Conservation (phyloP, 495 filamentous ascomycete species). For the Penicillium bovifimosum region DNA sequence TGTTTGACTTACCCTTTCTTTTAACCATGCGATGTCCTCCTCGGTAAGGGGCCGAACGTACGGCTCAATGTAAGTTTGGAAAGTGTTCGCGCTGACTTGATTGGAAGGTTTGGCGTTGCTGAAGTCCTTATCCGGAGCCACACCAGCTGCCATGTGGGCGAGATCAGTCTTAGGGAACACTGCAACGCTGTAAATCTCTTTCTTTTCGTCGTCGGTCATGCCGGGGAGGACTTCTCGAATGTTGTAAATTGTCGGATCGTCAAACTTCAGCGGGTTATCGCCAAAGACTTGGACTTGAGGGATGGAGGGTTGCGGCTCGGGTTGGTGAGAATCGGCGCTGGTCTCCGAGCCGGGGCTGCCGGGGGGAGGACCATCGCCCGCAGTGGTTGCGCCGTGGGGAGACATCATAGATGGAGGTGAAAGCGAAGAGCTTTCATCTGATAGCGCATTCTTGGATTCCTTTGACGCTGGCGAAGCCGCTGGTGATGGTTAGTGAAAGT, state of each 20-base stretch:
- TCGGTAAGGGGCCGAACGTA: slow-evolving; percentile 87
- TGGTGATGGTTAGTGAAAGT: slow-evolving; percentile 16
- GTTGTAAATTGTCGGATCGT: slow-evolving; percentile 92
- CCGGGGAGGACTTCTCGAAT: slow-evolving; percentile 67
- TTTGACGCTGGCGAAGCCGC: slow-evolving; percentile 44
- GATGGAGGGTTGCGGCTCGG: slow-evolving; percentile 67
- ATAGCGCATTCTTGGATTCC: slow-evolving; percentile 48
- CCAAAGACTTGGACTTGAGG: slow-evolving; percentile 80
- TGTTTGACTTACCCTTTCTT: slow-evolving; percentile 57
- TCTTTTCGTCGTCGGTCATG: slow-evolving; percentile 77
- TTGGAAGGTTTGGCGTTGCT: slow-evolving; percentile 89
- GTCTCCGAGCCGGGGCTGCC: slow-evolving; percentile 52
- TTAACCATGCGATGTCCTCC: slow-evolving; percentile 90
- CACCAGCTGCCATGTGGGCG: slow-evolving; percentile 76
- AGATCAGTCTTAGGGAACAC: slow-evolving; percentile 77
- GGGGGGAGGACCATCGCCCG: slow-evolving; percentile 36
- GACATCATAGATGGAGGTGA: slow-evolving; percentile 51
- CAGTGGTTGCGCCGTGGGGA: slow-evolving; percentile 47
- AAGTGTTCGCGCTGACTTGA: slow-evolving; percentile 87
- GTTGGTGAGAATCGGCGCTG: slow-evolving; percentile 66
- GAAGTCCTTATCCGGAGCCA: slow-evolving; percentile 88
- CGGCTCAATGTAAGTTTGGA: slow-evolving; percentile 80
- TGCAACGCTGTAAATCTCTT: slow-evolving; percentile 80
- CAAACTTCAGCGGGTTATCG: slow-evolving; percentile 82
- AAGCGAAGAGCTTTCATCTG: slow-evolving; percentile 55